Evolutionary conservation across 148 eudicot genomes (phyloP), one percentile per base, ranked within the genome.

Genomic region (Chenopodium suecicum): DNA sequence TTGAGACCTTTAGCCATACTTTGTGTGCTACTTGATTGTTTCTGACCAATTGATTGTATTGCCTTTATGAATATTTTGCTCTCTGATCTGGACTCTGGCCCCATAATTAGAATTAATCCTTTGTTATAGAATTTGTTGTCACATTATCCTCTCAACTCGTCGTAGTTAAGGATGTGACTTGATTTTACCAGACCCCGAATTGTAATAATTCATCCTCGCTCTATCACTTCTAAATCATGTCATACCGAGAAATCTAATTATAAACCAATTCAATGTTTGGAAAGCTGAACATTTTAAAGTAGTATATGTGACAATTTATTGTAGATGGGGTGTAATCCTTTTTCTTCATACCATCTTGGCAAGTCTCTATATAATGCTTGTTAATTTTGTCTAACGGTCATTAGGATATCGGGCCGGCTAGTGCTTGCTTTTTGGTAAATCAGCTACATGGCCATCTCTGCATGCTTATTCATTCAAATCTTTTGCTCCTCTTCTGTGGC

Each of bases 31-130:
- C 68, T 73, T 84, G 54, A 78, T 66, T 16, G 70, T 56, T 65
- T 78, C 60, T 78, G 79, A 32, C 58, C 41, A 78, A 46, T 74
- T 85, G 79, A 81, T 73, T 85, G 58, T 74, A 29, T 54, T 85
- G 64, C 69, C 67, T 81, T 66, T 73, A 44, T 32, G 62, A 54
- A 44, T 60, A 3, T 74, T 32, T 60, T 62, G 64, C 52, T 81
- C 9, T 74, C 22, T 76, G 41, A 17, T 66, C 62, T 80, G 83
- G 64, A 63, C 78, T 66, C 50, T 80, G 83, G 64, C 74, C 83
- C 84, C 84, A 70, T 67, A 66, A 1, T 29, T 76, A 68, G 17
- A 22, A 22, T 16, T 19, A 27, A 4, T 13, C 52, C 52, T 2
- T 56, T 17, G 16, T 17, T 56, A 2, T 5, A 6, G 62, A 56